Evolutionary conservation across 768 basidiomycete species (phyloP), one percentile per base, ranked within the genome.

Genomic region (Podaxis sp.): DNA sequence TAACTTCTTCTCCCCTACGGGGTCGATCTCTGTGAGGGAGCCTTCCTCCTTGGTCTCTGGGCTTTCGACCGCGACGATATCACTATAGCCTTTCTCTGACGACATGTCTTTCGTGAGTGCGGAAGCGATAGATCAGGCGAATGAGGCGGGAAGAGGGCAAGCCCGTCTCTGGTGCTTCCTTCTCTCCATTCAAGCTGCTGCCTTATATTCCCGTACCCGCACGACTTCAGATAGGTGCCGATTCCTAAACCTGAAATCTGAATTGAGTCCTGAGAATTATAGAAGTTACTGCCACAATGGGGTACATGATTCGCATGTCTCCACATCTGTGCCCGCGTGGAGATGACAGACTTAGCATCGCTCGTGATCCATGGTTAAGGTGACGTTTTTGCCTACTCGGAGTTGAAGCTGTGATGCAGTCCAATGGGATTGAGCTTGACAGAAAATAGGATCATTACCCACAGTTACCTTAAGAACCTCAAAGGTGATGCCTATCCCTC

Each of bases 1-100:
- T 7, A 77, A 71, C 53, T 63, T 71, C 40, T 64, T 67, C 62
- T 77, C 75, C 46, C 72, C 73, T 25, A 70, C 63, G 5, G 70
- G 68, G 61, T 77, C 73, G 55, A 76, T 74, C 23, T 65, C 47
- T 23, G 46, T 25, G 28, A 46, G n/a, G 1, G 21, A 14, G 18
- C 44, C 51, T 18, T 28, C 50, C 38, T 47, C 32, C 37, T 52
- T 51, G 57, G 50, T 35, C 59, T 65, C 32, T 52, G 55, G 1
- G 54, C 50, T 36, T 47, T 51, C 46, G 36, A 51, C n/a, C 6
- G 47, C 48, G 9, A 37, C 23, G 11, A 50, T 50, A 25, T 50
- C 57, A 25, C 36, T 46, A 37, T 48, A 50, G 27, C 25, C 35
- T n/a, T 58, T 40, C 13, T 50, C 25, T 14, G 23, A 36, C 18